These are phyloP conservation scores for Mycena maculata DNA, from an alignment of 768 basidiomycete species.

Conservation along the genomic window DNA sequence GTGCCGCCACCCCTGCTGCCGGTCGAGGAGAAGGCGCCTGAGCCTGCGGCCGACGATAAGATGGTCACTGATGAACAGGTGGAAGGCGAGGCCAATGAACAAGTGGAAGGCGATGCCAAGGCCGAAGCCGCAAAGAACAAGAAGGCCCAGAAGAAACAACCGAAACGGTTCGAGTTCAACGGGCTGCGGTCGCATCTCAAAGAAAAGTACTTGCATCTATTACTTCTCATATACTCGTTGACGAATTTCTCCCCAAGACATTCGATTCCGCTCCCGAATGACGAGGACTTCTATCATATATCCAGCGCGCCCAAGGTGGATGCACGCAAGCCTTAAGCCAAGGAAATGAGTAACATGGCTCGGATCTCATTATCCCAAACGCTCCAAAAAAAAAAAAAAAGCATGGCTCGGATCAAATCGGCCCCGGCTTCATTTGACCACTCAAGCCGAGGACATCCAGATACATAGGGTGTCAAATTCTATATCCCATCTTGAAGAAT, in stretches of 20 bases:
- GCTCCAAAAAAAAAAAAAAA: too few species aligned
- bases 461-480: too few species aligned
- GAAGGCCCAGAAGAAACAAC: constrained; percentile 31
- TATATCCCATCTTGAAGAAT: too few species aligned
- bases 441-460: too few species aligned
- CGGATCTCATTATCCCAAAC: too few species aligned
- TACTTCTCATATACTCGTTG: constrained; percentile 9
- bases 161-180: constrained; percentile 59
- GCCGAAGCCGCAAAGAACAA: not conserved
- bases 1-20: not conserved
- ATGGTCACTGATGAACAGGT: constrained; percentile 4
- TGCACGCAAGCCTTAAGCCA: not conserved
- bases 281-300: constrained; percentile 33
- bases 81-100: constrained; percentile 24
- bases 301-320: not conserved
- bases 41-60: not conserved
- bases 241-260: constrained; percentile 26
- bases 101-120: constrained; percentile 22
- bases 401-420: too few species aligned
- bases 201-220: constrained; percentile 58
- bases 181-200: constrained; percentile 73
- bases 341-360: not conserved
- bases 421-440: too few species aligned
- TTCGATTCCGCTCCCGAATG: constrained; percentile 20
- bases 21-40: constrained; percentile 12